A percentile compares a stretch with the other conserved stretches of the same genome.
Conservation (phyloP, 805 yeast species). For the Myxozyma udenii region DNA sequence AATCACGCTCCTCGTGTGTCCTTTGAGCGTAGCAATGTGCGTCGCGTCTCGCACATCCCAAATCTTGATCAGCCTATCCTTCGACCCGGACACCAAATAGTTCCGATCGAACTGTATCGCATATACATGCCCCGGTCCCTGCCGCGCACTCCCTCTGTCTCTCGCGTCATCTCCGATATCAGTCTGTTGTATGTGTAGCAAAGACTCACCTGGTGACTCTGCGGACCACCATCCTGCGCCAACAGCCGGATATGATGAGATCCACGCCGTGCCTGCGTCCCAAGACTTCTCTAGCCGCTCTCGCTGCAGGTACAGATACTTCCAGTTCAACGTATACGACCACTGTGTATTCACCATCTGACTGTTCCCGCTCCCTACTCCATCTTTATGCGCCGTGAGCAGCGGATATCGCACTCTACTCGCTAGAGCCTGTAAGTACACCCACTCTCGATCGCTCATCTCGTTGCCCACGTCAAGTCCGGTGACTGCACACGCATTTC, state of each 20-base stretch:
- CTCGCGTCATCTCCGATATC: neutral
- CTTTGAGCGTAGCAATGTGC: slow-evolving; percentile 82
- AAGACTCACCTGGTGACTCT: neutral
- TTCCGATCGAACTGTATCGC: slow-evolving; percentile 73
- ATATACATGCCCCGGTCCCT: slow-evolving; percentile 2
- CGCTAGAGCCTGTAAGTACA: neutral
- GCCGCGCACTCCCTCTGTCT: neutral
- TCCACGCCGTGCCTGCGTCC: slow-evolving; percentile 5
- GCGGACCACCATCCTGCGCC: neutral
- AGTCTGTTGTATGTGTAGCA: neutral
- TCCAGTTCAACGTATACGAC: slow-evolving; percentile 11
- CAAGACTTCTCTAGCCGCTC: slow-evolving; percentile 3
- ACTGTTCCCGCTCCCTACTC: neutral
- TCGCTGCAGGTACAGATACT: slow-evolving; percentile 8
- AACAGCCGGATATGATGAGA: slow-evolving; percentile 4
- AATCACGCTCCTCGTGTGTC: slow-evolving; percentile 82
- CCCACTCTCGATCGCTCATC: neutral
- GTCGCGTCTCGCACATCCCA: slow-evolving; percentile 85
- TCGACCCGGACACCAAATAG: slow-evolving; percentile 82
- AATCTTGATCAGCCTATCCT: slow-evolving; percentile 83
- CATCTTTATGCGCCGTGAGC: neutral
- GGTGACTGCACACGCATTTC: neutral
- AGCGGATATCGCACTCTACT: neutral
- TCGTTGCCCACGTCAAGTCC: neutral
- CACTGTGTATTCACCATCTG: neutral